Evolutionary conservation across 1,284 basidiomycete species (phyloP).

Genomic region (Austroboletus novae-zelandiae): DNA sequence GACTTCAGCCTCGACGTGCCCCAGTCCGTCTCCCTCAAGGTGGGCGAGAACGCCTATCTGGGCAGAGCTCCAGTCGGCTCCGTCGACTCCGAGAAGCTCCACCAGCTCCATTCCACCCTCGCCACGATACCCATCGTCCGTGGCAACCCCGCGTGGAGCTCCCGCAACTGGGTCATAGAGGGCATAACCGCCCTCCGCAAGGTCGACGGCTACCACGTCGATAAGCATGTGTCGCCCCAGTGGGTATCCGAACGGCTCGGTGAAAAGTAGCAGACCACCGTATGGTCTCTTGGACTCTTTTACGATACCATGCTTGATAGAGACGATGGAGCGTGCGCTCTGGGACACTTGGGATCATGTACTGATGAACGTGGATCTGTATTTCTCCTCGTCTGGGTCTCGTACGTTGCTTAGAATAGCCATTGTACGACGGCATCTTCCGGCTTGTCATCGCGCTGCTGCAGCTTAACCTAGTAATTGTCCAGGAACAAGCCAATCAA

Average conservation of each 20-base stretch:
- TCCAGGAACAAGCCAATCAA: slow-evolving; percentile 1
- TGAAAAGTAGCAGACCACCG: slow-evolving; percentile 22
- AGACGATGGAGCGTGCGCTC: slow-evolving; percentile 8
- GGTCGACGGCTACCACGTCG: slow-evolving; percentile 28
- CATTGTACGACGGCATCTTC: slow-evolving; percentile 14
- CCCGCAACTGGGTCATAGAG: slow-evolving; percentile 33
- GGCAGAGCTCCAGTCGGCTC: slow-evolving; percentile 23
- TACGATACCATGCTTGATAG: slow-evolving; percentile 20
- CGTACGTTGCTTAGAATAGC: slow-evolving; percentile 9
- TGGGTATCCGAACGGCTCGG: slow-evolving; percentile 30
- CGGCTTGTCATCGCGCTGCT: slow-evolving; percentile 7
- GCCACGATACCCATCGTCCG: slow-evolving; percentile 24
- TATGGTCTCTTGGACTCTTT: slow-evolving; percentile 4
- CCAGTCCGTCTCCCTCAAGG: slow-evolving; percentile 32
- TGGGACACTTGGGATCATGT: slow-evolving; percentile 21
- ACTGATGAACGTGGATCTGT: slow-evolving; percentile 21
- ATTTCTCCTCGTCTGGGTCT: slow-evolving; percentile 17
- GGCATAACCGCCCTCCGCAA: slow-evolving; percentile 28
- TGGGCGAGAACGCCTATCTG: slow-evolving; percentile 28
- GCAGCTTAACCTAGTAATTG: slow-evolving; percentile 20
- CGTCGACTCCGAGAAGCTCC: slow-evolving; percentile 30
- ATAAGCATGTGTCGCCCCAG: slow-evolving; percentile 32
- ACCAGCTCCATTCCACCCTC: slow-evolving; percentile 27
- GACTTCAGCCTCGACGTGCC: slow-evolving; percentile 32
- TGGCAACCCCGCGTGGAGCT: slow-evolving; percentile 30